These are phyloP conservation scores for Piedraia hortae DNA, from an alignment of 2,329 filamentous ascomycete genomes.

Conservation along the genomic window DNA sequence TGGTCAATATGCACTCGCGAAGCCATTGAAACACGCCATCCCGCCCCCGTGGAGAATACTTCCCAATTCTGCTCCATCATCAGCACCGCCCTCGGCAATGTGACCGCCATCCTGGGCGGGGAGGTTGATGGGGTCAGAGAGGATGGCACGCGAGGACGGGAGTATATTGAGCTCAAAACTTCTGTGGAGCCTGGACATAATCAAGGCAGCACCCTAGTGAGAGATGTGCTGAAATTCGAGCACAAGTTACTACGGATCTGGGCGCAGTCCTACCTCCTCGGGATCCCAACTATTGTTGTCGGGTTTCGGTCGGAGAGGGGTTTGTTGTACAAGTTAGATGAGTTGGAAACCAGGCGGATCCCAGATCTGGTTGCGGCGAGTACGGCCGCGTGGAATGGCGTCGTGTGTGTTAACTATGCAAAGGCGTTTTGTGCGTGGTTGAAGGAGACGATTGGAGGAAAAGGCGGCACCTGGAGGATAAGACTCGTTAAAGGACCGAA, in stretches of 20 bases:
- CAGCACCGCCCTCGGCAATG: constrained; percentile 55
- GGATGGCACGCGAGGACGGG: constrained; percentile 51
- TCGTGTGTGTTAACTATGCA: constrained; percentile 80
- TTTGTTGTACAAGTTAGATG: constrained; percentile 42
- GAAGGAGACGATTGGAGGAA: constrained; percentile 22
- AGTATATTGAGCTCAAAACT: constrained; percentile 91
- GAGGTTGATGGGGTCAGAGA: constrained; percentile 69
- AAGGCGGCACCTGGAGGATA: constrained; percentile 65
- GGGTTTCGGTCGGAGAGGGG: constrained; percentile 57
- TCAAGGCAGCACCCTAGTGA: constrained; percentile 22
- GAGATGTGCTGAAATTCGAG: constrained; percentile 51
- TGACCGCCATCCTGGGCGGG: constrained; percentile 53
- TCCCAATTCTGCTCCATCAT: constrained; percentile 92
- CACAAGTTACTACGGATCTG: constrained; percentile 74
- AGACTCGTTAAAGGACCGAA: too few relatives aligned
- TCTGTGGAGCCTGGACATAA: constrained; percentile 14
- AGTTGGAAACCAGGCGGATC: constrained; percentile 54
- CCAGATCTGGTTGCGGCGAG: constrained; percentile 47
- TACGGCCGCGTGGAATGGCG: constrained; percentile 58
- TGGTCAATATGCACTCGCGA: constrained; percentile 49
- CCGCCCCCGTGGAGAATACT: constrained; percentile 55
- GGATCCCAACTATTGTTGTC: constrained; percentile 73
- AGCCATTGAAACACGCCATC: constrained; percentile 49
- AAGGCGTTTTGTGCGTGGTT: constrained; percentile 36
- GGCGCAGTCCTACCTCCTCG: constrained; percentile 85